Conservation (phyloP, 371 early-diverging fungal genomes). For the Syncephalastrum monosporum region DNA sequence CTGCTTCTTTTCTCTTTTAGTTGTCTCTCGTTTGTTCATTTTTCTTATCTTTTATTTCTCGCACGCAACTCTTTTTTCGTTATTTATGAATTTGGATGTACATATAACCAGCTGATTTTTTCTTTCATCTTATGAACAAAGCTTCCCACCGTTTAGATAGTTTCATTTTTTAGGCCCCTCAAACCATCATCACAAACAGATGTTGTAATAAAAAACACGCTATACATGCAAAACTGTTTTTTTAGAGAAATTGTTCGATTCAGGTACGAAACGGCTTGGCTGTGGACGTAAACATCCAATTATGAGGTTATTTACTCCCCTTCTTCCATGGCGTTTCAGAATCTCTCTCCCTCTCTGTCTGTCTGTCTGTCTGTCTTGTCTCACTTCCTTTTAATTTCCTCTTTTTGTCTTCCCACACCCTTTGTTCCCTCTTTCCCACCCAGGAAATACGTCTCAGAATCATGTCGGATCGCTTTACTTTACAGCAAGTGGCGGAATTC, state of each 20-base stretch:
- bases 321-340: neutral
- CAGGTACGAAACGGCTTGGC: no score
- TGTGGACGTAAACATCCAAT: no score
- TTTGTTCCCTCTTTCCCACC: neutral
- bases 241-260: no score
- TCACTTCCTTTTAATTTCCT: neutral
- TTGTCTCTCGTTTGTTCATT: conserved; percentile 6
- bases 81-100: neutral
- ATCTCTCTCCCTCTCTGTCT: conserved; percentile 2
- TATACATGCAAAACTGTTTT: no score
- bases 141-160: no score
- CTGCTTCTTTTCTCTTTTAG: neutral
- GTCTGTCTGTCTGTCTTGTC: neutral
- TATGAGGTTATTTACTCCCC: neutral
- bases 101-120: no score
- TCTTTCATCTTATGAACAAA: no score
- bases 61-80: neutral
- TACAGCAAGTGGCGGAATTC: neutral
- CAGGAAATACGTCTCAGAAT: neutral
- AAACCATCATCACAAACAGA: no score
- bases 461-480: conserved; percentile 1
- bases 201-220: no score
- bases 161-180: no score
- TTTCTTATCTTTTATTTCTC: neutral
- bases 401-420: conserved; percentile 1